Evolutionary conservation across 1,139 yeast species (phyloP).

Genomic region (Martiniozyma asiatica): DNA sequence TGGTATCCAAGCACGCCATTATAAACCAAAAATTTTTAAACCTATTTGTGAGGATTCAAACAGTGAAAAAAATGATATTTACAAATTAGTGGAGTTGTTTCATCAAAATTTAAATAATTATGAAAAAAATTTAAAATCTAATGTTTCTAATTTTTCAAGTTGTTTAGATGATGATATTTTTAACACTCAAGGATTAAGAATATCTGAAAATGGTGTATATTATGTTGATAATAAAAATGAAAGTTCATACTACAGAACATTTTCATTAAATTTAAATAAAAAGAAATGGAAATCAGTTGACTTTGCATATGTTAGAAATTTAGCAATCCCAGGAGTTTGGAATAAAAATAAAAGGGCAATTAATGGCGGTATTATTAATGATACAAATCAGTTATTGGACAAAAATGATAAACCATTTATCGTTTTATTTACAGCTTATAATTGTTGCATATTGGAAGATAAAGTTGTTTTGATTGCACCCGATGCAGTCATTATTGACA

Average conservation of each 20-base stretch:
- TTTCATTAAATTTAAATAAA: constrained; percentile 7
- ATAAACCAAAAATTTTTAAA: constrained; percentile 4
- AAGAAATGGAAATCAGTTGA: constrained; percentile 9
- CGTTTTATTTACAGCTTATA: constrained; percentile 6
- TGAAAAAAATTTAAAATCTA: not conserved
- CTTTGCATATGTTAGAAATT: constrained; percentile 7
- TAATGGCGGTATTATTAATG: constrained; percentile 3
- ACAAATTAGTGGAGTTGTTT: constrained; percentile 1
- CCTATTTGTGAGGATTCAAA: constrained; percentile 7
- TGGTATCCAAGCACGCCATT: constrained; percentile 17
- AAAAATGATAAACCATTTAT: constrained; percentile 1
- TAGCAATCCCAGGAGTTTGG: constrained; percentile 7
- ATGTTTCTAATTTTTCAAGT: too few relatives aligned
- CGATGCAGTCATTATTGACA: constrained; percentile 13
- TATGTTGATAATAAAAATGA: not conserved
- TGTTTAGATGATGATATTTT: not conserved
- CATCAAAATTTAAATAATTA: not conserved
- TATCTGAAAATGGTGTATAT: too few relatives aligned
- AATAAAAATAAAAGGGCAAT: constrained; percentile 1
- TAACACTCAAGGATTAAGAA: not conserved
- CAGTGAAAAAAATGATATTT: not conserved
- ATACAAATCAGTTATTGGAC: not conserved
- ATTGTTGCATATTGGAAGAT: constrained; percentile 13
- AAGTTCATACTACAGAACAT: constrained; percentile 6
- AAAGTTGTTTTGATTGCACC: constrained; percentile 16